These are phyloP conservation scores for Boletellus ananiceps DNA, from an alignment of 768 basidiomycete genomes.

Conservation along the genomic window DNA sequence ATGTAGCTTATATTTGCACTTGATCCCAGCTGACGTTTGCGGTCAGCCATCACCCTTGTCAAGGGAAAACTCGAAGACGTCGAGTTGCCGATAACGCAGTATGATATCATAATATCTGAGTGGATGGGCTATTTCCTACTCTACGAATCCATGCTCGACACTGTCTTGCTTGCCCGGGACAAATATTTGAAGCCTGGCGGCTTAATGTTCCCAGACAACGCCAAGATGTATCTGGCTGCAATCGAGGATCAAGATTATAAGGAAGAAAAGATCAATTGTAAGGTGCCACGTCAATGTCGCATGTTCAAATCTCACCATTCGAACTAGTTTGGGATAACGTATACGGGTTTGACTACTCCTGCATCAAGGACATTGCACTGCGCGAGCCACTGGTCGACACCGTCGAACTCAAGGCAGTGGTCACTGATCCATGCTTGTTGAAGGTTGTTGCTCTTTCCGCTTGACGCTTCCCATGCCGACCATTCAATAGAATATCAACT, in stretches of 20 bases:
- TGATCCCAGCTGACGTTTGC: conserved; percentile 3
- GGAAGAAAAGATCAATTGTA: conserved; percentile 99
- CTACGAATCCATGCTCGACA: conserved; percentile 99
- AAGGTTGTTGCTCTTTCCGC: conserved; percentile 50
- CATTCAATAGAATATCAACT: conserved; percentile 70
- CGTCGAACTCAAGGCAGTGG: conserved; percentile 95
- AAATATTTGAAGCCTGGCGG: conserved; percentile 91
- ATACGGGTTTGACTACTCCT: conserved; percentile 98
- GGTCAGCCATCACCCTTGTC: conserved; percentile 83
- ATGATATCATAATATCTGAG: conserved; percentile 98
- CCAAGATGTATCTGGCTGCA: conserved; percentile 88
- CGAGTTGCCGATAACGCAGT: conserved; percentile 82
- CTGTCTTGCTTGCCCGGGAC: conserved; percentile 93
- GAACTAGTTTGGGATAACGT: conserved; percentile 95
- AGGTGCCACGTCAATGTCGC: neutral
- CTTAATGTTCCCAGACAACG: conserved; percentile 93
- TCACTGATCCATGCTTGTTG: conserved; percentile 85
- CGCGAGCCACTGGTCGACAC: conserved; percentile 97
- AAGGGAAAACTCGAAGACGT: conserved; percentile 98
- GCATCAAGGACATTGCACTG: conserved; percentile 97
- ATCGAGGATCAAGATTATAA: conserved; percentile 99
- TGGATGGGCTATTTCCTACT: conserved; percentile 99
- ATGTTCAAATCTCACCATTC: conserved; percentile 2
- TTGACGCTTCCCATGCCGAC: conserved; percentile 4
- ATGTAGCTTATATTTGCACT: conserved; percentile 30